phyloP scores from a whole-genome alignment of 345 rosid genomes.

The Rhodomyrtus tomentosa region DNA sequence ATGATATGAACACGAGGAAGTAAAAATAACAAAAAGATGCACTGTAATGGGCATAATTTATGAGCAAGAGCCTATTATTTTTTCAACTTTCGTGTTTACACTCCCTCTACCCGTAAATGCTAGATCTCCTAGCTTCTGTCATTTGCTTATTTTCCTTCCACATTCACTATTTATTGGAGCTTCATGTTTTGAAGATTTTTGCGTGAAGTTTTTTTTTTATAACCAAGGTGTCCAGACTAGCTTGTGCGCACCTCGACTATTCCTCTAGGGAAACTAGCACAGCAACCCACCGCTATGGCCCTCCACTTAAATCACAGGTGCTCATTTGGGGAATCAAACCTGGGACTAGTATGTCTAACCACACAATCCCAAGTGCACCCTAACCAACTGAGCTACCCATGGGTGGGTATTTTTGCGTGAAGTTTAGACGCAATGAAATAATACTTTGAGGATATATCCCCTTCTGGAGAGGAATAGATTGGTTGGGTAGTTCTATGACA shows the following conservation, averaged over 20 bases:
- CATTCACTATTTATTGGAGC: constrained; percentile 46
- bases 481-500: constrained; percentile 5
- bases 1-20: background rate
- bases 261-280: too few relatives aligned
- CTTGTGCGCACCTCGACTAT: too few relatives aligned
- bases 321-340: too few relatives aligned
- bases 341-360: too few relatives aligned
- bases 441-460: constrained; percentile 17
- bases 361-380: too few relatives aligned
- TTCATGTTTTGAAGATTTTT: constrained; percentile 24
- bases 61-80: background rate
- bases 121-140: background rate
- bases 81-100: background rate
- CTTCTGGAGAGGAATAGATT: constrained; percentile 19
- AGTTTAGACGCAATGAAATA: constrained; percentile 56
- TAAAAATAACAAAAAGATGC: background rate
- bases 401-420: too few relatives aligned
- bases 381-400: too few relatives aligned
- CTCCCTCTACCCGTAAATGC: background rate
- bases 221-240: too few relatives aligned
- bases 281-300: too few relatives aligned
- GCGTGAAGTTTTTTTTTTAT: too few relatives aligned
- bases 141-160: background rate
- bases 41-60: background rate
- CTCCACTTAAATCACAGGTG: too few relatives aligned